Conservation (phyloP, 148 eudicot species). For the Fagopyrum tataricum region DNA sequence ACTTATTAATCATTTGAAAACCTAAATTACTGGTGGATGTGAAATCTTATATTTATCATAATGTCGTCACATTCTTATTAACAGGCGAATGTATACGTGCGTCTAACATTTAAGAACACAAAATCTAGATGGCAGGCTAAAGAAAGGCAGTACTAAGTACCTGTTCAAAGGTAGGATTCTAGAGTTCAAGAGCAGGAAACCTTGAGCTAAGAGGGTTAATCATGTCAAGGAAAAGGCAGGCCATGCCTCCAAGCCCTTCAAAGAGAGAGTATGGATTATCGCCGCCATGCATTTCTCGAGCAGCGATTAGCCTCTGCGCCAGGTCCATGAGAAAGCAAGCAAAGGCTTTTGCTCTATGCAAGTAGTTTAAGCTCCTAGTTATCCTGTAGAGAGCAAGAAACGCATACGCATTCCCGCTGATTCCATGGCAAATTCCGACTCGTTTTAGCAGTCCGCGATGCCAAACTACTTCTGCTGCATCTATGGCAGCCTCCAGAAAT, state of each 20-base stretch:
- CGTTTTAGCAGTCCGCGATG: slow-evolving; percentile 70
- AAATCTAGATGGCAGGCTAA: not conserved
- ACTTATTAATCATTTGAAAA: too few species aligned
- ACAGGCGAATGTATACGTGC: too few species aligned
- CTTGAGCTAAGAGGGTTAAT: slow-evolving; percentile 47
- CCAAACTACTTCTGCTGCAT: slow-evolving; percentile 83
- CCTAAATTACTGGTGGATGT: too few species aligned
- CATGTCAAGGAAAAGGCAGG: slow-evolving; percentile 74
- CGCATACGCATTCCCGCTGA: slow-evolving; percentile 70
- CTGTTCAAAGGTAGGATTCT: slow-evolving; percentile 1
- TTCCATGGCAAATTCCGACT: slow-evolving; percentile 81
- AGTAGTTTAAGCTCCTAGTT: slow-evolving; percentile 50
- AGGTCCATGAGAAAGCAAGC: slow-evolving; percentile 57
- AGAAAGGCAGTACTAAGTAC: not conserved
- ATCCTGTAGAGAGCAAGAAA: slow-evolving; percentile 63
- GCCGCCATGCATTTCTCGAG: slow-evolving; percentile 78
- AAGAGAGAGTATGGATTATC: slow-evolving; percentile 74
- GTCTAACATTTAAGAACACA: too few species aligned
- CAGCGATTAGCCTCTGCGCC: slow-evolving; percentile 50
- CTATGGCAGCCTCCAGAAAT: slow-evolving; percentile 56
- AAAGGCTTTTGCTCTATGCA: slow-evolving; percentile 78
- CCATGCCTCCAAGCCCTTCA: slow-evolving; percentile 88
- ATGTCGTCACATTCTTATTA: too few species aligned
- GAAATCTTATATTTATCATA: too few species aligned
- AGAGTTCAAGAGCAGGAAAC: slow-evolving; percentile 76